Percentiles rank a stretch among this genome's conserved stretches.
These are phyloP conservation scores for Aspergillus sp. DNA, from an alignment of 2,329 filamentous ascomycete genomes.

Conservation along the genomic window DNA sequence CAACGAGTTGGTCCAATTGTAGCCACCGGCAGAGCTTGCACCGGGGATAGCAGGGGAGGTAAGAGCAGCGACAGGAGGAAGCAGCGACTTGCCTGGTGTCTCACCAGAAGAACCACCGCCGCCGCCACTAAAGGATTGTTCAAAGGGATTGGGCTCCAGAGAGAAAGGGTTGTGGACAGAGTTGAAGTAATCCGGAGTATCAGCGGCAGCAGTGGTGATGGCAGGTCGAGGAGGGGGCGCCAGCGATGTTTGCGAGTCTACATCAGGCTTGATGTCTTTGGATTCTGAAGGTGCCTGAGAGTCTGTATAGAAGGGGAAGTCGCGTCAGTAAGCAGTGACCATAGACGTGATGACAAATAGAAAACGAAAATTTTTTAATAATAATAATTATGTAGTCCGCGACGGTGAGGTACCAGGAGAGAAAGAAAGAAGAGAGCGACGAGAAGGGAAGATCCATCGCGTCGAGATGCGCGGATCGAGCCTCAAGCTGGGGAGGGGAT, in stretches of 20 bases:
- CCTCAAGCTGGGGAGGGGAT: no score
- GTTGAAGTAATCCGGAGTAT: slow-evolving; percentile 67
- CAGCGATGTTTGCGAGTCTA: slow-evolving; percentile 60
- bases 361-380: no score
- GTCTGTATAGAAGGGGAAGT: slow-evolving; percentile 15
- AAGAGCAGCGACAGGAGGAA: slow-evolving; percentile 84
- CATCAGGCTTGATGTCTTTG: slow-evolving; percentile 40
- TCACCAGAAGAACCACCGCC: slow-evolving; percentile 50
- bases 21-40: slow-evolving; percentile 62
- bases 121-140: slow-evolving; percentile 74
- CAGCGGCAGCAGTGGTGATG: slow-evolving; percentile 44
- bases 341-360: no score
- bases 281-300: slow-evolving; percentile 27
- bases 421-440: slow-evolving; percentile 1
- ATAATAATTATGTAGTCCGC: background rate
- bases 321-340: slow-evolving; percentile 15
- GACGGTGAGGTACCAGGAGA: slow-evolving; percentile 1
- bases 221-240: slow-evolving; percentile 63
- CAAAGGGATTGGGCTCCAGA: slow-evolving; percentile 90
- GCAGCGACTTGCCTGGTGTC: slow-evolving; percentile 74
- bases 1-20: slow-evolving; percentile 81
- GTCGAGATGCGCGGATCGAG: no score
- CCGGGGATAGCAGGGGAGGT: slow-evolving; percentile 85
- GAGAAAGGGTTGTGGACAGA: slow-evolving; percentile 51
- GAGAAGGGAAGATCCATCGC: slow-evolving; percentile 3